Evolutionary conservation across 192 early-diverging fungal species (phyloP), one percentile per base, ranked within the genome.

Genomic region (Linderina pennispora): DNA sequence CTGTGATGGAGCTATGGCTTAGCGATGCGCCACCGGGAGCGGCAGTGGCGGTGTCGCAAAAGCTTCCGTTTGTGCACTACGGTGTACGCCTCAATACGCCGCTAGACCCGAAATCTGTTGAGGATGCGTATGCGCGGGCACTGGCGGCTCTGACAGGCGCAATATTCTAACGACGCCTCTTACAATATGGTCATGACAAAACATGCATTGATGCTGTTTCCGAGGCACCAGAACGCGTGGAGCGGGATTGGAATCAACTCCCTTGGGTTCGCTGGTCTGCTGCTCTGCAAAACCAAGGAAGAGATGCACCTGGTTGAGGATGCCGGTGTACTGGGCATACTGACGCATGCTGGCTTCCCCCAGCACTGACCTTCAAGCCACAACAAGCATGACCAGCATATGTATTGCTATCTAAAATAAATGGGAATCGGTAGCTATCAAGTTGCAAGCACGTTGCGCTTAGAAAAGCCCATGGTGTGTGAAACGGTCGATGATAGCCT

Each of bases 211-310:
- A 31, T 85, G 36, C 42, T 77, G 36, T 74, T 85, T 20, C 83
- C 83, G 17, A 50, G 80, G 19, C 36, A 56, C 17, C 40, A 42
- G 9, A 62, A 50, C 22, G 47, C 36, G 52, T 65, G 52, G 71
- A 40, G 47, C 2, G 59, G 58, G 1, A 55, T 85, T 31, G 65
- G 69, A 14, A 58, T 85, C 14, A 85, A 85, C 50, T 78, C 77
- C 11, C 72, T 85, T 13, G 83, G 79, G n/a, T 78, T 78, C 62
- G 80, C 80, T 6, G 83, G 83, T 0, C 54, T 80, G 50, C 31
- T 85, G 48, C 51, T 85, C 26, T 67, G 60, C 46, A 85, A 82
- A 48, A 49, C 60, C 1, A 62, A 46, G 20, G 63, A 66, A 3
- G 69, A 78, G 33, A 42, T 78, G 34, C 65, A 59, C 14, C 22